Conservation (phyloP, 2,329 filamentous ascomycete genomes). For the Ascosphaera aggregata region DNA sequence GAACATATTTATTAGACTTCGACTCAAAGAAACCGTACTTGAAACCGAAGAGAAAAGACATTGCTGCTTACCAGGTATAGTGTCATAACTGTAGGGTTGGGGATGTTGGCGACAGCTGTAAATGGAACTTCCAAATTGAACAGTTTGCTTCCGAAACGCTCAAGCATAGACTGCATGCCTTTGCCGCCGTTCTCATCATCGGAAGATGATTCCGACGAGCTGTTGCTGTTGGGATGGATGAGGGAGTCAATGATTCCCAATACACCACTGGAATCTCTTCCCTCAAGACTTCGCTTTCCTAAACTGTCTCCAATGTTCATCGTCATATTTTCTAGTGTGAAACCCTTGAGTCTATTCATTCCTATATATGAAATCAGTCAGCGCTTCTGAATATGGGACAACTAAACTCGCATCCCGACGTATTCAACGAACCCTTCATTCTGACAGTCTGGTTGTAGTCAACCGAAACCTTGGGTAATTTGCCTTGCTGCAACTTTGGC, state of each 20-base stretch:
- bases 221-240: background rate
- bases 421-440: constrained; percentile 27
- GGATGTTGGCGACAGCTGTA: constrained; percentile 23
- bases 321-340: constrained; percentile 18
- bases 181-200: constrained; percentile 28
- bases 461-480: constrained; percentile 26
- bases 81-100: constrained; percentile 35
- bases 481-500: constrained; percentile 27
- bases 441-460: constrained; percentile 32
- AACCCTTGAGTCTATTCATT: constrained; percentile 31
- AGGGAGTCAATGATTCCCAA: background rate
- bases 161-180: constrained; percentile 13
- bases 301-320: constrained; percentile 11
- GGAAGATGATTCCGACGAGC: background rate
- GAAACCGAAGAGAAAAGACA: background rate
- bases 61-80: constrained; percentile 22
- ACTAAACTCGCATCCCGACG: background rate
- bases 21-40: constrained; percentile 3
- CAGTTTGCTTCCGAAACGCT: background rate
- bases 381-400: background rate
- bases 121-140: background rate
- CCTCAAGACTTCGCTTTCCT: background rate
- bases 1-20: constrained; percentile 1
- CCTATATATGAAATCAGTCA: constrained; percentile 17
- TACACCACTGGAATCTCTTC: no score